Percentiles rank a stretch among this genome's conserved stretches.
These are phyloP conservation scores for Dothideomycetes sp. DNA, from an alignment of 2,329 filamentous ascomycete species.

Conservation along the genomic window DNA sequence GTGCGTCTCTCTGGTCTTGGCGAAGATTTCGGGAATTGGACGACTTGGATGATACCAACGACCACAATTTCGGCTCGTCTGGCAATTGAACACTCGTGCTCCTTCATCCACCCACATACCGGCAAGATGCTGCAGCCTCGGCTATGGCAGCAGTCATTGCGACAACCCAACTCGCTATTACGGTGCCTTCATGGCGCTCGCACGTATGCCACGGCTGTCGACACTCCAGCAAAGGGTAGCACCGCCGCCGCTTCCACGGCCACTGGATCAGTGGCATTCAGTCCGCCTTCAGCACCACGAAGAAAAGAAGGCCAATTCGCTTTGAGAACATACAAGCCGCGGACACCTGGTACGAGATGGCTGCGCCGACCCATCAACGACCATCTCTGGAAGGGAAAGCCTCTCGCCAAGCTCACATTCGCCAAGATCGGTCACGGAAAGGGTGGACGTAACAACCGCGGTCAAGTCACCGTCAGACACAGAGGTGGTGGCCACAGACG, in stretches of 20 bases:
- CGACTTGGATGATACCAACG: not conserved
- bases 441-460: conserved; percentile 83
- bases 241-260: conserved; percentile 11
- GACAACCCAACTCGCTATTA: conserved; percentile 37
- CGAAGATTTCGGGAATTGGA: not conserved
- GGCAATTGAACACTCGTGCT: not conserved
- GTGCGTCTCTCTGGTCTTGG: too few relatives aligned
- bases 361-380: conserved; percentile 87
- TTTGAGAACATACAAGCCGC: conserved; percentile 81
- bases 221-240: conserved; percentile 16
- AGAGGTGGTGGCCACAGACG: conserved; percentile 85
- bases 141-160: conserved; percentile 34
- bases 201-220: conserved; percentile 40
- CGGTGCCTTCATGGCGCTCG: conserved; percentile 26
- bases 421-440: conserved; percentile 87
- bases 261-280: conserved; percentile 26
- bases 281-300: conserved; percentile 31
- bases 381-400: conserved; percentile 89
- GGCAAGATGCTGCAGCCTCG: conserved; percentile 54
- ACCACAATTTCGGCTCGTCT: not conserved
- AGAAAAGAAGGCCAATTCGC: conserved; percentile 29
- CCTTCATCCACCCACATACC: not conserved
- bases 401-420: conserved; percentile 71
- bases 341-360: conserved; percentile 86
- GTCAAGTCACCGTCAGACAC: conserved; percentile 79